Evolutionary conservation across 768 basidiomycete genomes (phyloP).

Genomic region (Mycena vitilis): DNA sequence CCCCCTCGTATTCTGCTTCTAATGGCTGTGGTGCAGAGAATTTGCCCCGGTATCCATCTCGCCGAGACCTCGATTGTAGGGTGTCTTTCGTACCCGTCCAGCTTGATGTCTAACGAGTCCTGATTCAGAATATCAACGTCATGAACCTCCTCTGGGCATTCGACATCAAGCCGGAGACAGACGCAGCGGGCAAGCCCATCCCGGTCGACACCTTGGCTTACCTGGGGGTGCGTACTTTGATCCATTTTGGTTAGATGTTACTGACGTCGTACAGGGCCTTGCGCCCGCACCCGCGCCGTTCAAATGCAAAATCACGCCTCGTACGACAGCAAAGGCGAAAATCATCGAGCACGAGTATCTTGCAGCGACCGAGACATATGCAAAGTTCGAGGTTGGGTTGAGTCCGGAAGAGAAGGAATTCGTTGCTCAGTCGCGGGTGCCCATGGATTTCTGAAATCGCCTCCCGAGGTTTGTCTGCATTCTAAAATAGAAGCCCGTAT

Average conservation of each 20-base stretch:
- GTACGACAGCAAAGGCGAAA: neutral
- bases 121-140: constrained; percentile 3
- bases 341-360: constrained; percentile 1
- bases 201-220: neutral
- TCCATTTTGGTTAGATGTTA: neutral
- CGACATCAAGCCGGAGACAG: neutral
- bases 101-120: neutral
- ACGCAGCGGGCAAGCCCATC: neutral
- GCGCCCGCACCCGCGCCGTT: neutral
- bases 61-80: neutral
- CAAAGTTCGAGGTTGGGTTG: neutral
- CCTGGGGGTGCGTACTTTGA: neutral
- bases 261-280: neutral
- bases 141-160: constrained; percentile 10
- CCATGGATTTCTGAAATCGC: no score
- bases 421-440: neutral
- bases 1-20: neutral
- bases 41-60: constrained; percentile 1
- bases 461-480: no score
- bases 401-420: neutral
- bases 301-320: constrained; percentile 6
- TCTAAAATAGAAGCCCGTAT: no score
- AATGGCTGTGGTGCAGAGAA: neutral
- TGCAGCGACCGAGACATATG: neutral
- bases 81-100: neutral